Conservation (phyloP, 768 basidiomycete species). For the Lentinula sp. region DNA sequence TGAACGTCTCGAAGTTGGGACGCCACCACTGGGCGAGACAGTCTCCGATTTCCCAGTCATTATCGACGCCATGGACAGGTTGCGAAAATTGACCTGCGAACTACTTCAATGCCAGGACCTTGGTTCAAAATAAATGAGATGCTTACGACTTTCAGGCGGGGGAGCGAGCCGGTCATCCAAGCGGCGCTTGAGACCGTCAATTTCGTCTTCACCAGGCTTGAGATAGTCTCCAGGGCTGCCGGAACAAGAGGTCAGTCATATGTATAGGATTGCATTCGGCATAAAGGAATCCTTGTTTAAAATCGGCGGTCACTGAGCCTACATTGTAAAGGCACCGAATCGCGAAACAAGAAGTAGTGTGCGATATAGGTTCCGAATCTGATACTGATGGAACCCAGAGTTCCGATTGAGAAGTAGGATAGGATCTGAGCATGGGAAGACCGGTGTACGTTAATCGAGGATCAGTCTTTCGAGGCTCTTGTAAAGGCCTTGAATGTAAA, state of each 20-base stretch:
- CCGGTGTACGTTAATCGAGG: neutral
- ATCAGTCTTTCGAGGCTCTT: neutral
- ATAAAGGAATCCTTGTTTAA: no score
- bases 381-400: no score
- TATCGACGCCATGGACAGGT: constrained; percentile 68
- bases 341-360: neutral
- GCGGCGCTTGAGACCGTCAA: constrained; percentile 83
- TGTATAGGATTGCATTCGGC: neutral
- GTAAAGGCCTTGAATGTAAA: neutral
- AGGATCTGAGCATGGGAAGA: neutral
- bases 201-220: constrained; percentile 91
- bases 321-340: neutral
- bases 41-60: constrained; percentile 95
- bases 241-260: neutral
- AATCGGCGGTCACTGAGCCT: neutral
- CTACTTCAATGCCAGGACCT: neutral
- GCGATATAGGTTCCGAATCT: no score
- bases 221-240: constrained; percentile 95
- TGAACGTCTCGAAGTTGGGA: constrained; percentile 98
- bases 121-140: neutral
- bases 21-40: constrained; percentile 99
- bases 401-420: no score
- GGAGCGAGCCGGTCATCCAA: constrained; percentile 89
- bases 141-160: constrained; percentile 43
- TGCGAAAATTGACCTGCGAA: constrained; percentile 52